Percentiles rank a stretch among this genome's conserved stretches.
These are phyloP conservation scores for Fusarium udum DNA, from an alignment of 2,329 filamentous ascomycete genomes.

Conservation along the genomic window DNA sequence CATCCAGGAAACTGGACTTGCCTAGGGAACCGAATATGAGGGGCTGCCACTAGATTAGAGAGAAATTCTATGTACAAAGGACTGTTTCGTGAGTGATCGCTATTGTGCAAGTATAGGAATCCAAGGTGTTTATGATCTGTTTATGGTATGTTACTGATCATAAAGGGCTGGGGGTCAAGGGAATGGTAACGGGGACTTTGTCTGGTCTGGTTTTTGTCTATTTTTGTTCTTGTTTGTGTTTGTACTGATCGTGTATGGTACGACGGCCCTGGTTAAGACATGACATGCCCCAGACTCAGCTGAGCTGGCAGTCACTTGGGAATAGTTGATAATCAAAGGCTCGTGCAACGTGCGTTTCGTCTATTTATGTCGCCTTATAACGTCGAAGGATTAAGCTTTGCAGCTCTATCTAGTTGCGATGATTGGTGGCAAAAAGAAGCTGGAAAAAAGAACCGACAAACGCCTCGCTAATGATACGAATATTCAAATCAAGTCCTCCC, in stretches of 20 bases:
- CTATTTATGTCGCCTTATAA: background rate
- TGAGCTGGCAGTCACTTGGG: conserved; percentile 1
- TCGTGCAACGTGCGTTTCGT: background rate
- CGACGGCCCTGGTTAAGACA: background rate
- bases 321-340: background rate
- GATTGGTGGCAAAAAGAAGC: background rate
- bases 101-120: background rate
- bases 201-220: conserved; percentile 4
- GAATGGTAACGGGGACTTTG: conserved; percentile 1
- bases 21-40: conserved; percentile 28
- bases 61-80: background rate
- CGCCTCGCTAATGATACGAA: conserved; percentile 28
- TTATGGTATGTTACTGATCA: conserved; percentile 10
- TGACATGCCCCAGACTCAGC: background rate
- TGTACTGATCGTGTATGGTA: conserved; percentile 21
- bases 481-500: background rate
- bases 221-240: conserved; percentile 8
- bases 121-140: conserved; percentile 2
- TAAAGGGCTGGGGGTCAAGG: conserved; percentile 7
- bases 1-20: conserved; percentile 36
- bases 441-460: conserved; percentile 3
- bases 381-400: background rate
- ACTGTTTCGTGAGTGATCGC: background rate
- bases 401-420: background rate
- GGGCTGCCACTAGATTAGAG: background rate